Conservation (phyloP, 306 rosid genomes). For the Carpinus fangiana region DNA sequence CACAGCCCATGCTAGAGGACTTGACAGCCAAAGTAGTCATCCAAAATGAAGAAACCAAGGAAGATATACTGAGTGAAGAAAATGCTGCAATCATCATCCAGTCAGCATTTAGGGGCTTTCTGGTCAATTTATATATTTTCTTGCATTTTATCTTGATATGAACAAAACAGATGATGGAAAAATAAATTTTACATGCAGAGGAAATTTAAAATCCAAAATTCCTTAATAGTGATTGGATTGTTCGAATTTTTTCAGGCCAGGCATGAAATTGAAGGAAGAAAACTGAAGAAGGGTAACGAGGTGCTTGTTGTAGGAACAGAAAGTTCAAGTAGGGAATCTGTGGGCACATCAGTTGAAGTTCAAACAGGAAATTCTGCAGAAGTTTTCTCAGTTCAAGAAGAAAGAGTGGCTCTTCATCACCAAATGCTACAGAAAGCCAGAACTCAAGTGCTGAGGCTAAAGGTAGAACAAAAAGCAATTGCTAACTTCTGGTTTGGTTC, state of each 20-base stretch:
- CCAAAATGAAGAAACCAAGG: slow-evolving; percentile 48
- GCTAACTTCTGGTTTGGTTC: slow-evolving; percentile 14
- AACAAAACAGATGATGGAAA: background rate
- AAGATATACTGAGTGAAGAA: slow-evolving; percentile 53
- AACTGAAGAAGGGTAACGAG: slow-evolving; percentile 25
- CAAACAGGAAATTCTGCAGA: slow-evolving; percentile 67
- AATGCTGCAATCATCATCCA: slow-evolving; percentile 76
- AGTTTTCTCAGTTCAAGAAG: slow-evolving; percentile 57
- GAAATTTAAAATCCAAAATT: background rate
- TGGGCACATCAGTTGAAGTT: slow-evolving; percentile 68
- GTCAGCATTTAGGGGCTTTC: slow-evolving; percentile 65
- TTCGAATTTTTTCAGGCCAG: slow-evolving; percentile 60
- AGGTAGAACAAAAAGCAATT: slow-evolving; percentile 40
- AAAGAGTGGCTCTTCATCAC: slow-evolving; percentile 37
- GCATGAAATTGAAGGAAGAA: slow-evolving; percentile 36
- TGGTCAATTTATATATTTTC: slow-evolving; percentile 42
- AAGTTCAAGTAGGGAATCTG: slow-evolving; percentile 58
- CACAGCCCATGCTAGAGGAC: slow-evolving; percentile 47
- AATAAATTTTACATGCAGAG: background rate
- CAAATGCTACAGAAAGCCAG: slow-evolving; percentile 48
- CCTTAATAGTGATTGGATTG: slow-evolving; percentile 17
- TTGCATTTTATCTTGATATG: background rate
- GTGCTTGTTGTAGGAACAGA: slow-evolving; percentile 31
- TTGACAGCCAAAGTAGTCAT: slow-evolving; percentile 29
- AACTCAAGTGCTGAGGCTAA: slow-evolving; percentile 54